These are phyloP conservation scores for Thalassia testudinum DNA, from an alignment of 116 monocot genomes.

Conservation along the genomic window DNA sequence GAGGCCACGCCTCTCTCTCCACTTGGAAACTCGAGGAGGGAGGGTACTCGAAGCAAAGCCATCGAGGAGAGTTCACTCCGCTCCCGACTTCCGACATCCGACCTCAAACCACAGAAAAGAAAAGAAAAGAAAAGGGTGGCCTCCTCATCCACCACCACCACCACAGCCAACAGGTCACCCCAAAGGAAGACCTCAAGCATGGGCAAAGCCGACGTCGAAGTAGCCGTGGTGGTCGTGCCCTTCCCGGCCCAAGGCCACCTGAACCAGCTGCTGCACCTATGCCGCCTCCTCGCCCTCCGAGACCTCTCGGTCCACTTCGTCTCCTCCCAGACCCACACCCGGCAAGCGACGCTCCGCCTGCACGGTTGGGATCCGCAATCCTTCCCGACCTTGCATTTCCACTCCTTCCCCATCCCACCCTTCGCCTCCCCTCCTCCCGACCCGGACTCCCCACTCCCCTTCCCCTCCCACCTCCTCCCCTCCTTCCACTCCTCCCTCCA, in stretches of 20 bases:
- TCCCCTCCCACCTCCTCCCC: slow-evolving; percentile 62
- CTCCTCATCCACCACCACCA: too few relatives aligned
- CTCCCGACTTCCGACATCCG: too few relatives aligned
- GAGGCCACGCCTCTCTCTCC: too few relatives aligned
- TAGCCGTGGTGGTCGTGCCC: slow-evolving; percentile 32
- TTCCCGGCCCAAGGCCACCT: slow-evolving; percentile 67
- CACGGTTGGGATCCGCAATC: slow-evolving; percentile 8
- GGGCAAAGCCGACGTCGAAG: slow-evolving; percentile 4
- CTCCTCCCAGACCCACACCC: slow-evolving; percentile 34
- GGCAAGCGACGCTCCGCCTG: slow-evolving; percentile 32
- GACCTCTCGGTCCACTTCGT: slow-evolving; percentile 41
- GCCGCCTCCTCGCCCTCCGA: slow-evolving; percentile 17
- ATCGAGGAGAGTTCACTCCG: too few relatives aligned
- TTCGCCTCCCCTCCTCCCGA: slow-evolving; percentile 25
- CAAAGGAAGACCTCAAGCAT: too few relatives aligned
- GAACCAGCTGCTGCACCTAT: slow-evolving; percentile 68
- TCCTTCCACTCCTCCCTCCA: slow-evolving; percentile 18
- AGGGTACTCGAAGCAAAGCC: too few relatives aligned
- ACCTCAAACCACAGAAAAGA: too few relatives aligned
- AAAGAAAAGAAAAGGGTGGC: too few relatives aligned
- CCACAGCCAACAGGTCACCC: too few relatives aligned
- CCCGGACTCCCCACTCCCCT: slow-evolving; percentile 20
- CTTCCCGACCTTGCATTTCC: slow-evolving; percentile 27
- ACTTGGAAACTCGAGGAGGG: too few relatives aligned
- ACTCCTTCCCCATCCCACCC: slow-evolving; percentile 26